A percentile compares a stretch with the other conserved stretches of the same genome.
phyloP scores from a whole-genome alignment of 2,329 filamentous ascomycete species.

The Colletotrichum trifolii region DNA sequence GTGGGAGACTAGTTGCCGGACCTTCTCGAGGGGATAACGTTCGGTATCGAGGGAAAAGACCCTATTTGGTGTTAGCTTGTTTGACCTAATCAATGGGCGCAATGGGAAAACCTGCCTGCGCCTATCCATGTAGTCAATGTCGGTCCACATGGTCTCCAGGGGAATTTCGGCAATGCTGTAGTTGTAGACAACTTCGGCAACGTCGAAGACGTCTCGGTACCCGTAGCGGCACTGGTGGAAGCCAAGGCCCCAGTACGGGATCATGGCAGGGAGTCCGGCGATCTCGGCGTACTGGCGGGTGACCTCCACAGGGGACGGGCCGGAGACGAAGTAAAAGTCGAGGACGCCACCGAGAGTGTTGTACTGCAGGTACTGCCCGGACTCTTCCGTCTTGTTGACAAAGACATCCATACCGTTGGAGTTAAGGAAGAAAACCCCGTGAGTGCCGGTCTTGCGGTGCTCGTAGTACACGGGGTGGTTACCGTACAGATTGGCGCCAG shows the following conservation, averaged over 20 bases:
- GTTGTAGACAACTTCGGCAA: constrained; percentile 75
- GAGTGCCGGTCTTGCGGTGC: constrained; percentile 67
- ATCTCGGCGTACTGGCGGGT: constrained; percentile 69
- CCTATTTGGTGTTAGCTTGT: constrained; percentile 39
- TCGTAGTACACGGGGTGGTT: constrained; percentile 82
- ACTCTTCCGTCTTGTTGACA: constrained; percentile 69
- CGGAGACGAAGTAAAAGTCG: constrained; percentile 76
- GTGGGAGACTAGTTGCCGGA: constrained; percentile 73
- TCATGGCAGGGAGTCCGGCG: constrained; percentile 67
- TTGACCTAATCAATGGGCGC: not conserved
- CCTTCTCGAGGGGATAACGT: constrained; percentile 68
- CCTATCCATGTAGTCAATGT: constrained; percentile 52
- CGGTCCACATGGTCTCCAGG: constrained; percentile 76
- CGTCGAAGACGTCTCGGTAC: constrained; percentile 71
- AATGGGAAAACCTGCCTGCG: constrained; percentile 18
- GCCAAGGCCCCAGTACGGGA: constrained; percentile 73
- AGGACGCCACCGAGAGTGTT: constrained; percentile 81
- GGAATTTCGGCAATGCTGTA: constrained; percentile 74
- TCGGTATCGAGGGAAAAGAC: constrained; percentile 74
- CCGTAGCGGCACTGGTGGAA: constrained; percentile 73
- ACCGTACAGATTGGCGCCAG: constrained; percentile 76
- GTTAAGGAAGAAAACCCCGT: constrained; percentile 78
- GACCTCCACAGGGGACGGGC: constrained; percentile 67
- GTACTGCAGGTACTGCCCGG: constrained; percentile 80
- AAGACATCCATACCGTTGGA: constrained; percentile 83